Evolutionary conservation across 2,329 filamentous ascomycete genomes (phyloP).

Genomic region (Penicillium nordicum): DNA sequence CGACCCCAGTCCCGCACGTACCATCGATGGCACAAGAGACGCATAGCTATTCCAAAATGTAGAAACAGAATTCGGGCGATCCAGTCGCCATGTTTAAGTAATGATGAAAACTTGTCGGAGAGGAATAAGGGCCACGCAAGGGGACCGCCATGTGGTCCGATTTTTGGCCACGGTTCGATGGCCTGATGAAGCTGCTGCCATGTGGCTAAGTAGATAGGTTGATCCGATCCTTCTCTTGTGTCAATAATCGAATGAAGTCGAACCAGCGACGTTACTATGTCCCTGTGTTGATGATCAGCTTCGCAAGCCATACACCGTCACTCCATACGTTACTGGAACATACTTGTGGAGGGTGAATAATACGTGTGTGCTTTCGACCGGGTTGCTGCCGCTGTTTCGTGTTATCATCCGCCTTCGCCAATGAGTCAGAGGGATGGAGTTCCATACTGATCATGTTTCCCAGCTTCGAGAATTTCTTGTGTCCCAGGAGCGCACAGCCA

Average conservation of each 20-base stretch:
- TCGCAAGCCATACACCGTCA: background rate
- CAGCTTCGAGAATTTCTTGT: conserved; percentile 7
- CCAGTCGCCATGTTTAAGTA: conserved; percentile 31
- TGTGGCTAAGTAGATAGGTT: conserved; percentile 20
- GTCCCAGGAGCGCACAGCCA: conserved; percentile 23
- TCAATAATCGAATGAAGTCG: conserved; percentile 20
- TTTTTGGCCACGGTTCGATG: conserved; percentile 29
- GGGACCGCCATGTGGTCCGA: conserved; percentile 28
- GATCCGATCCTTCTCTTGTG: conserved; percentile 9
- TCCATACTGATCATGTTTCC: conserved; percentile 4
- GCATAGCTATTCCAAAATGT: conserved; percentile 31
- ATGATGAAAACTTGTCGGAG: conserved; percentile 23
- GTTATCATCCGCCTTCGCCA: background rate
- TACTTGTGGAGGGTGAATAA: conserved; percentile 21
- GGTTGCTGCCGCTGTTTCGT: background rate
- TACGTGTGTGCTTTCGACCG: conserved; percentile 1
- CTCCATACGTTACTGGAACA: background rate
- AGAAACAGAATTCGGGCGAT: conserved; percentile 30
- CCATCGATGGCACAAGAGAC: conserved; percentile 33
- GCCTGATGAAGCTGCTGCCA: conserved; percentile 28
- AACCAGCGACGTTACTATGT: conserved; percentile 24
- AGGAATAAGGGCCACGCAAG: conserved; percentile 33
- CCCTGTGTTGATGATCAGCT: conserved; percentile 13
- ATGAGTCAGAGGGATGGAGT: too few relatives aligned
- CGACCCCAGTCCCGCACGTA: conserved; percentile 34